Base-by-base conservation (phyloP, 1,139 yeast species). In the Debaryomycetaceae sp. region DNA sequence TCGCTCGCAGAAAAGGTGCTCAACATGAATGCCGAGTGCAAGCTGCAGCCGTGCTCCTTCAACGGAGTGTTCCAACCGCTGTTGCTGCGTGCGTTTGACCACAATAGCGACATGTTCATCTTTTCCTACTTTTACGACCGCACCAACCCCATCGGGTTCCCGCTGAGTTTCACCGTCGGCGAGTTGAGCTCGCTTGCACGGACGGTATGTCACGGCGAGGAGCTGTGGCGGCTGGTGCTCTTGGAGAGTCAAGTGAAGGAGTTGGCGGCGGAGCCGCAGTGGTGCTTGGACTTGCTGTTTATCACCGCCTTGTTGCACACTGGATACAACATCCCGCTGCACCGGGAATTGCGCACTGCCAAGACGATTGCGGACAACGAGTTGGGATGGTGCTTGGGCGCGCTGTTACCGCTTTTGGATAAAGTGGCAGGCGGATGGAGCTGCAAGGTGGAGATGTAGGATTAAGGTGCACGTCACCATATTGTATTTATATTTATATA, bases 351-450 rank as follows among this genome's bases (percentile, higher is more conserved):
- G 44, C 80, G 73, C 52, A 90, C 96, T 5, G 97, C 97, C 6
- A 75, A 83, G 60, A 85, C 74, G 48, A 85, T 90, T 41, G 80
- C 76, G 35, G 75, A 77, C 46, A 86, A 83, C 46, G 98, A 90
- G 57, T 66, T 90, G 30, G 98, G 97, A 22, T 90, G 99, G 99
- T 90, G 98, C 60, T 66, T 90, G 37, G 99, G 99, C 41, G 98
- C 98, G 3, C 83, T 96, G 1, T 67, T 90, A 45, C 97, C 97
- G 3, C 62, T 90, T 41, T 64, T 90, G 41, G 90, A 82, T 38
- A 62, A 66, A 37, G 53, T 55, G 23, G 54, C 57, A 26, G 60
- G 70, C 11, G 76, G 74, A 32, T 85, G 95, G 95, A 68, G 61
- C 32, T 86, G 95, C 59, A 72, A 63, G 44, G 59, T 31, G 13